Percentiles rank a stretch among this genome's conserved stretches.
These are phyloP conservation scores for Populus tremula DNA, from an alignment of 345 rosid species.

Conservation along the genomic window DNA sequence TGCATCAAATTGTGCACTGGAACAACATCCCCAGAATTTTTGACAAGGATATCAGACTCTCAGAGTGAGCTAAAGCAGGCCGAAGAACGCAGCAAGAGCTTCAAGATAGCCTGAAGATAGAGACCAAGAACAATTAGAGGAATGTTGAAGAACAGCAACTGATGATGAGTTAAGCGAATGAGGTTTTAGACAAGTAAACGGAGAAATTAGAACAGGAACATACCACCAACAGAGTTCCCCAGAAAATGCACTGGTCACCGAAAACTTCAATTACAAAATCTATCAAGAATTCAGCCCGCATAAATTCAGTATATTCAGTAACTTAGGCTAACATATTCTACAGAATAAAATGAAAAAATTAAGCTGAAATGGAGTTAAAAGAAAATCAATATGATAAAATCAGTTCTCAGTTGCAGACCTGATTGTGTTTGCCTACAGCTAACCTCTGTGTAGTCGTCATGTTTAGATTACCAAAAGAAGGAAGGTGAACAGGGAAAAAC, in stretches of 20 bases:
- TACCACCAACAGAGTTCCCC: constrained; percentile 94
- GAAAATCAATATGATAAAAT: background rate
- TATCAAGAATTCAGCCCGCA: constrained; percentile 80
- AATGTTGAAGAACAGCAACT: constrained; percentile 7
- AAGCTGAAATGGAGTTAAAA: background rate
- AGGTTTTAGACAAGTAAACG: background rate
- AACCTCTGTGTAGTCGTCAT: background rate
- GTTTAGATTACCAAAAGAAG: background rate
- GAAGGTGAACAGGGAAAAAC: background rate
- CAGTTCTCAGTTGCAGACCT: background rate
- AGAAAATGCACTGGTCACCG: constrained; percentile 70
- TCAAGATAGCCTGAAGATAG: constrained; percentile 63
- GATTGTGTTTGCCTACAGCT: background rate
- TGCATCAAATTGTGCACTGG: constrained; percentile 42
- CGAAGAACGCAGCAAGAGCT: constrained; percentile 57
- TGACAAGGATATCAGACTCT: constrained; percentile 44
- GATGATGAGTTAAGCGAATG: background rate
- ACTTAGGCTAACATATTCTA: background rate
- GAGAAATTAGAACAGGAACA: constrained; percentile 9
- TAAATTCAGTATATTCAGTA: constrained; percentile 54
- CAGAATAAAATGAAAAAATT: background rate
- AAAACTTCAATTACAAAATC: constrained; percentile 73
- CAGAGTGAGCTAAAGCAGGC: constrained; percentile 65
- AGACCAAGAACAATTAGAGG: constrained; percentile 8
- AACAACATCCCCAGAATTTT: constrained; percentile 68